These are phyloP conservation scores for Diutina mesorugosa DNA, from an alignment of 1,139 yeast species.

Conservation along the genomic window DNA sequence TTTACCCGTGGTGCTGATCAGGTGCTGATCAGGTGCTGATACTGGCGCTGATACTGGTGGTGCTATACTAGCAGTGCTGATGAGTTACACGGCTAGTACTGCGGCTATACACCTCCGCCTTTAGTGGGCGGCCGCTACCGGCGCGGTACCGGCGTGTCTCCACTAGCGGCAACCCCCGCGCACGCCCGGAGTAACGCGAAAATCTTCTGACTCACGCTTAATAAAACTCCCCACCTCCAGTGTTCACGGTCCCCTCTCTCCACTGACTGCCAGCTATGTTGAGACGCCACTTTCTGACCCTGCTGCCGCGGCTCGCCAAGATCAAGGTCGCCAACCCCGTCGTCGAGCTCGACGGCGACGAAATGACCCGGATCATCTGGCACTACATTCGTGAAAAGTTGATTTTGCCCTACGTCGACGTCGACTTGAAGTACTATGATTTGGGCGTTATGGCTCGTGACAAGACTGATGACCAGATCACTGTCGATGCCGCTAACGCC, in stretches of 20 bases:
- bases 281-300: neutral
- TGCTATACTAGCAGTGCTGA: no score
- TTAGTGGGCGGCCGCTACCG: neutral
- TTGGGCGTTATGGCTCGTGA: conserved; percentile 63
- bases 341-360: conserved; percentile 80
- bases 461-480: conserved; percentile 58
- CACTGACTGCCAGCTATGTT: neutral
- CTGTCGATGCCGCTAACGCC: conserved; percentile 66
- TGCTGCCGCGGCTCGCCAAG: conserved; percentile 15
- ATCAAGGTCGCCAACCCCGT: conserved; percentile 60
- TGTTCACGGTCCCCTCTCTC: no score
- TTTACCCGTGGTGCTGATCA: no score
- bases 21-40: no score
- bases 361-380: conserved; percentile 82
- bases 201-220: neutral
- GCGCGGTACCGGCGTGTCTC: neutral
- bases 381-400: conserved; percentile 56
- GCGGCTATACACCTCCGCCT: no score
- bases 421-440: conserved; percentile 67
- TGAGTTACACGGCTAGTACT: neutral
- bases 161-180: neutral
- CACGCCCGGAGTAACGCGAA: neutral
- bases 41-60: no score
- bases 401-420: conserved; percentile 57
- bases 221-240: no score